A percentile compares a stretch with the other conserved stretches of the same genome.
These are phyloP conservation scores for Phytophthora tubulina DNA, from an alignment of 352 stramenopile species.

Conservation along the genomic window DNA sequence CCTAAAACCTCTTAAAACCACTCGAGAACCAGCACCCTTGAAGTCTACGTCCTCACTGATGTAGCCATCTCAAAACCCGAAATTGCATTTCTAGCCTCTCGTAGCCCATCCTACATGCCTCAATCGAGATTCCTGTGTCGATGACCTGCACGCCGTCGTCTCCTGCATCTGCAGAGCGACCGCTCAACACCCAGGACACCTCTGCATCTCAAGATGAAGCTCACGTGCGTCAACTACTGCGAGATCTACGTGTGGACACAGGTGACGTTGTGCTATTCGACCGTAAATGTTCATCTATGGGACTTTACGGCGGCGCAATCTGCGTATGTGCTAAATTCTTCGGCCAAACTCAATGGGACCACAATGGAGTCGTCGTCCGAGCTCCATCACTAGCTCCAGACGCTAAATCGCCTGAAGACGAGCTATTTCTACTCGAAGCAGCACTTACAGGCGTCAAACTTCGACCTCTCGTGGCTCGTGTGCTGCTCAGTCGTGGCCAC, in stretches of 20 bases:
- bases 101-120: too few species aligned
- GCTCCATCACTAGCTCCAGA: conserved; percentile 39
- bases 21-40: too few species aligned
- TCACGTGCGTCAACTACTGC: conserved; percentile 54
- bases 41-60: too few species aligned
- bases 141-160: conserved; percentile 7
- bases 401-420: conserved; percentile 34
- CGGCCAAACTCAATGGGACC: conserved; percentile 85
- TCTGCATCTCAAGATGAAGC: conserved; percentile 14
- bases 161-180: not conserved
- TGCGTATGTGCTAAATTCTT: conserved; percentile 87
- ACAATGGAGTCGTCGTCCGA: conserved; percentile 85
- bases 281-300: conserved; percentile 80
- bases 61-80: too few species aligned
- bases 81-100: too few species aligned
- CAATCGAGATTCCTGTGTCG: not conserved
- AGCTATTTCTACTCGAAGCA: conserved; percentile 81
- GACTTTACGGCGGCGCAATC: conserved; percentile 79
- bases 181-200: not conserved
- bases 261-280: conserved; percentile 88
- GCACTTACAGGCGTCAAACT: conserved; percentile 86
- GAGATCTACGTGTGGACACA: conserved; percentile 68
- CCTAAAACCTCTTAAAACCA: too few species aligned
- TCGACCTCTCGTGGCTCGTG: conserved; percentile 78
- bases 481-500: conserved; percentile 74